Percentiles rank a stretch among this genome's conserved stretches.
These are phyloP conservation scores for Saksenaea vasiformis DNA, from an alignment of 371 early-diverging fungal genomes.

Conservation along the genomic window DNA sequence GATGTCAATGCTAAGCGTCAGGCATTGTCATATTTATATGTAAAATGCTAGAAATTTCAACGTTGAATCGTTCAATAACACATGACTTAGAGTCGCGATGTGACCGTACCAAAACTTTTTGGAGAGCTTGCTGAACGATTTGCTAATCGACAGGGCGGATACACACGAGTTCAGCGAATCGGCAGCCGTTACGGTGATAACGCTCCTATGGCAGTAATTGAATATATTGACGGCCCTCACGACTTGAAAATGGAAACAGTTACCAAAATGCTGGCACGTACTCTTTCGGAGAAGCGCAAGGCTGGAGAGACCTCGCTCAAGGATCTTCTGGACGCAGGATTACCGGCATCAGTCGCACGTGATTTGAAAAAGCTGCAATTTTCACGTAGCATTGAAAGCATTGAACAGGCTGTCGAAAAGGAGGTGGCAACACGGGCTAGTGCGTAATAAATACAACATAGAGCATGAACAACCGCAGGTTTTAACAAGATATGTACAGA, in stretches of 20 bases:
- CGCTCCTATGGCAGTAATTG: conserved; percentile 91
- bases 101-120: conserved; percentile 83
- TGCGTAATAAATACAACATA: neutral
- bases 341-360: conserved; percentile 38
- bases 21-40: conserved; percentile 65
- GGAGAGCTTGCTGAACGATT: conserved; percentile 85
- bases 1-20: conserved; percentile 61
- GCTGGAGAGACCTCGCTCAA: conserved; percentile 23
- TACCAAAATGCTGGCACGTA: conserved; percentile 49
- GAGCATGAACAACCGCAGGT: neutral
- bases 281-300: conserved; percentile 13
- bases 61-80: neutral
- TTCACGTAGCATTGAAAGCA: conserved; percentile 28
- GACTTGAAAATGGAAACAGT: conserved; percentile 60
- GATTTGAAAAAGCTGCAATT: conserved; percentile 48
- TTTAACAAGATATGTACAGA: too few species aligned
- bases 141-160: conserved; percentile 82
- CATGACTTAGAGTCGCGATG: conserved; percentile 56
- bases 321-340: conserved; percentile 30
- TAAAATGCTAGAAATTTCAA: conserved; percentile 24
- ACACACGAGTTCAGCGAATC: conserved; percentile 84
- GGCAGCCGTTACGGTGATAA: conserved; percentile 86
- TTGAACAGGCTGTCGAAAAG: conserved; percentile 34
- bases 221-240: conserved; percentile 70
- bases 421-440: conserved; percentile 18